phyloP scores from a whole-genome alignment of 2,329 filamentous ascomycete species.

The Tolypocladium cylindrosporum region DNA sequence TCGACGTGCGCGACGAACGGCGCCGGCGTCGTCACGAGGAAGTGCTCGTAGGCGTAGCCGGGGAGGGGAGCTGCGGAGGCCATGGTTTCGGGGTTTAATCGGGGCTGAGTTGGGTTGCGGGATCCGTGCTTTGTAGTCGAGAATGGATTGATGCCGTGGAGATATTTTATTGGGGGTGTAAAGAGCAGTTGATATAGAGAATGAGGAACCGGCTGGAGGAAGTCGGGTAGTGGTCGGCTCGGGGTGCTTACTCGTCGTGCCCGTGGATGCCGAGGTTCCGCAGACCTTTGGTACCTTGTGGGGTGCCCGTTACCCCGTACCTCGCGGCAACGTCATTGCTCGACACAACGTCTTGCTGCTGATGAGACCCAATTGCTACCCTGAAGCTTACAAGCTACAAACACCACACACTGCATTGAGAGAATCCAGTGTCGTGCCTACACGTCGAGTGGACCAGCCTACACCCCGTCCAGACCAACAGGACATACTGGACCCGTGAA shows the following conservation, averaged over 20 bases:
- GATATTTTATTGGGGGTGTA: too few relatives aligned
- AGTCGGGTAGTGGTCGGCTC: not conserved
- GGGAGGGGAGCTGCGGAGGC: constrained; percentile 12
- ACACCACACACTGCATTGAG: too few relatives aligned
- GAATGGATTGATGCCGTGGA: not conserved
- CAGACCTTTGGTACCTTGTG: not conserved
- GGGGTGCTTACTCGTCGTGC: not conserved
- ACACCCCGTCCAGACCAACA: too few relatives aligned
- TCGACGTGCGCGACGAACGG: constrained; percentile 81
- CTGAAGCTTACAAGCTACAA: too few relatives aligned
- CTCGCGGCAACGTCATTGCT: not conserved
- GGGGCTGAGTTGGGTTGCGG: not conserved
- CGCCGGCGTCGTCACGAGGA: constrained; percentile 61
- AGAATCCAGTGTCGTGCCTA: not conserved
- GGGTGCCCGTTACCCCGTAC: not conserved
- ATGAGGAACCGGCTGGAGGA: not conserved
- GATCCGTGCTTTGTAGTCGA: not conserved
- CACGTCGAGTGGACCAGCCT: not conserved
- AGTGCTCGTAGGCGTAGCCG: constrained; percentile 50
- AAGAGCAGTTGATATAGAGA: not conserved
- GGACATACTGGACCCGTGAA: too few relatives aligned
- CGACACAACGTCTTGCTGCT: not conserved
- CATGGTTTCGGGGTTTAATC: not conserved
- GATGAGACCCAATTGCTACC: not conserved
- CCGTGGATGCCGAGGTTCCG: not conserved